Evolutionary conservation across 1,139 yeast species (phyloP).

Genomic region (Saccharomyces hybrid): DNA sequence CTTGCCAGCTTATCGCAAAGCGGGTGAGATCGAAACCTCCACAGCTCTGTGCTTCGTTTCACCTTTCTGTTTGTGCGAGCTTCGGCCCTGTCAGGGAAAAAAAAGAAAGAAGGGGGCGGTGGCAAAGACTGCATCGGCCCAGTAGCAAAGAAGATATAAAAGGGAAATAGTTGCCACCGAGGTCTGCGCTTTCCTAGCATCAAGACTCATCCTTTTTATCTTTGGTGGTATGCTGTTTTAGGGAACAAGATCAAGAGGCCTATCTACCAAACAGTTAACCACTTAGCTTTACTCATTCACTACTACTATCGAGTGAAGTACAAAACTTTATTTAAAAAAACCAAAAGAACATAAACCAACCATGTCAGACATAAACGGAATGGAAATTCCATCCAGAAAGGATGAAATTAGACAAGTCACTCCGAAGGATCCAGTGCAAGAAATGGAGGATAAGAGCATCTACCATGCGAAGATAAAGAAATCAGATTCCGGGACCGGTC

Average conservation of each 20-base stretch:
- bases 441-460: background rate
- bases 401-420: background rate
- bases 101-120: conserved; percentile 1
- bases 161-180: background rate
- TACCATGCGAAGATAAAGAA: background rate
- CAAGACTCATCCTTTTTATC: background rate
- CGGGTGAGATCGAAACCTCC: conserved; percentile 1
- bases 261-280: background rate
- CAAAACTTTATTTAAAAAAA: background rate
- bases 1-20: background rate
- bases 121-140: conserved; percentile 1
- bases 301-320: background rate
- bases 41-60: background rate
- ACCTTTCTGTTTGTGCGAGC: background rate
- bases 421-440: background rate
- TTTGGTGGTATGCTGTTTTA: background rate
- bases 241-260: background rate
- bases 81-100: conserved; percentile 1
- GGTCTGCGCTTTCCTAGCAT: background rate
- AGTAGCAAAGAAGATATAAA: background rate
- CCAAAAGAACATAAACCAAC: background rate
- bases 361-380: background rate
- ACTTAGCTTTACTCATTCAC: background rate
- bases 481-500: background rate
- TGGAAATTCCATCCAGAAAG: background rate